Evolutionary conservation across 768 basidiomycete genomes (phyloP), one percentile per base, ranked within the genome.

Genomic region (Suillus hirtellus): DNA sequence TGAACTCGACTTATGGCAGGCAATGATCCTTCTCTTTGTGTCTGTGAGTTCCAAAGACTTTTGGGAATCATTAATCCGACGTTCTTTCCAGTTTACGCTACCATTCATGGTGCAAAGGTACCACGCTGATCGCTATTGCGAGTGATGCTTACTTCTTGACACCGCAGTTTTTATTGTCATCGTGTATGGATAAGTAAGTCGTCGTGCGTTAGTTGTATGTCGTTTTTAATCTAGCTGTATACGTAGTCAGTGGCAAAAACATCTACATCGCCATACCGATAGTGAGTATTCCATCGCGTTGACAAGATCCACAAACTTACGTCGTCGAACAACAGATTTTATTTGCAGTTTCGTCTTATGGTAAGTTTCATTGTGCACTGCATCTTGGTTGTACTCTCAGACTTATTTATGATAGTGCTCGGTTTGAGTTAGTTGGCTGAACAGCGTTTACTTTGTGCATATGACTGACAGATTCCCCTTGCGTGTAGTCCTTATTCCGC

Each of bases 121-220:
- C n/a, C 10, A 3, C 19, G 19, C 34, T 7, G 9, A 24, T 62
- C 1, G 15, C 38, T 15, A 34, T 60, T 17, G 27, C 7, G 61
- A 34, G 8, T 21, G 38, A 24, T 8, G 34, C 35, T 40, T 31
- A 58, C 19, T 19, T 40, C n/a, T 38, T 35, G n/a, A 14, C 17
- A 6, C 10, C 6, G 11, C 53, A 62, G 61, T 38, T 62, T 62
- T 34, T 62, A 62, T 59, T 38, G 61, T 34, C 61, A 62, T 14
- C 61, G 59, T 24, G 61, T 62, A 27, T 62, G 61, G 61, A 62
- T 62, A 62, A 60, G 59, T 62, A 37, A 21, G 59, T 62, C 10
- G 8, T 24, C 12, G 34, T n/a, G 3, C 15, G 1, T 31, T 24
- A n/a, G 6, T 24, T 60, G 12, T 42, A 10, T 15, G 17, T 31